phyloP scores from a whole-genome alignment of 2,329 filamentous ascomycete species.

The Blumeriella jaapii region DNA sequence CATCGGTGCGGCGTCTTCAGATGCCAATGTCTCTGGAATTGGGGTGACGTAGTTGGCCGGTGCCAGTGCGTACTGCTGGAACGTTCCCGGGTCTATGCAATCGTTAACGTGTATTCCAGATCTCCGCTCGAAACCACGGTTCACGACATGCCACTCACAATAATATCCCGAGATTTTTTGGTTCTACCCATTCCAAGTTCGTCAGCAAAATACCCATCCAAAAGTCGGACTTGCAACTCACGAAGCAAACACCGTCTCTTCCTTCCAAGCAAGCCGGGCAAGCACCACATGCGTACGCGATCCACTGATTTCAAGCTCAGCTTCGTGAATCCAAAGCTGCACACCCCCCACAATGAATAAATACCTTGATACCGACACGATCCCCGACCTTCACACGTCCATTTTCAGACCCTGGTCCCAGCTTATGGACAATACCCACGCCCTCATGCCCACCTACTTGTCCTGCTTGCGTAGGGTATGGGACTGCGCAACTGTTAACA shows the following conservation, averaged over 20 bases:
- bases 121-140: no score
- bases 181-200: conserved; percentile 26
- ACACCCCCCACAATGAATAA: conserved; percentile 13
- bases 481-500: conserved; percentile 39
- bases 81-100: conserved; percentile 47
- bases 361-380: conserved; percentile 56
- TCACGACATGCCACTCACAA: no score
- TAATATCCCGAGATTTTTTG: conserved; percentile 54
- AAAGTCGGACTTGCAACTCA: conserved; percentile 30
- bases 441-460: conserved; percentile 63
- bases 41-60: conserved; percentile 59
- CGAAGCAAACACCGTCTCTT: conserved; percentile 53
- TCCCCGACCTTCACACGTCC: conserved; percentile 52
- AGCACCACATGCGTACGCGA: conserved; percentile 40
- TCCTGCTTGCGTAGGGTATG: conserved; percentile 44
- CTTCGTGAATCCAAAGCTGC: conserved; percentile 5
- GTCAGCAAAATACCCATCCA: neutral
- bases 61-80: conserved; percentile 48
- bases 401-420: conserved; percentile 47
- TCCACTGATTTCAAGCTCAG: conserved; percentile 34
- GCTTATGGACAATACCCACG: conserved; percentile 51
- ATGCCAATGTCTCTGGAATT: conserved; percentile 49
- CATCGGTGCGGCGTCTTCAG: conserved; percentile 52
- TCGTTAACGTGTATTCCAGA: no score
- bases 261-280: conserved; percentile 43